Percentiles rank a stretch among this genome's conserved stretches.
These are phyloP conservation scores for Akanthomyces muscarius DNA, from an alignment of 2,329 filamentous ascomycete species.

Conservation along the genomic window DNA sequence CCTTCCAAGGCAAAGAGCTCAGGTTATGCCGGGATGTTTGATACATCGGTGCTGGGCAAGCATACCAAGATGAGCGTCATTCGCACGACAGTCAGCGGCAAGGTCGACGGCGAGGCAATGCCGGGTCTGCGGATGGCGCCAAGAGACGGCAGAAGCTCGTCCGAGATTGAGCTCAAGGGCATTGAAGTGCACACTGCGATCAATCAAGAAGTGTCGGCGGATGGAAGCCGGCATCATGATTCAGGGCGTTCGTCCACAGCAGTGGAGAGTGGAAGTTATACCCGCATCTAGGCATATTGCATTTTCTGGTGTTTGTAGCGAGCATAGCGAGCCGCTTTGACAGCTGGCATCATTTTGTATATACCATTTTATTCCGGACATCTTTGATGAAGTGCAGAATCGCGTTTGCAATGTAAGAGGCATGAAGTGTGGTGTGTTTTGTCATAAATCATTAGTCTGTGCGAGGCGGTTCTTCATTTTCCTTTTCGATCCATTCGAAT, in stretches of 20 bases:
- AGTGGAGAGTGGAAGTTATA: slow-evolving; percentile 11
- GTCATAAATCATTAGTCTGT: slow-evolving; percentile 24
- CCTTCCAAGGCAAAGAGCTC: not conserved
- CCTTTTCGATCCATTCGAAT: slow-evolving; percentile 40
- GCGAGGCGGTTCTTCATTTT: slow-evolving; percentile 29
- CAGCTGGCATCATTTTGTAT: slow-evolving; percentile 6
- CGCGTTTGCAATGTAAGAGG: not conserved
- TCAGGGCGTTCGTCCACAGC: not conserved
- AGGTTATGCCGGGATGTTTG: slow-evolving; percentile 14
- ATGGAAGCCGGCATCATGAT: not conserved
- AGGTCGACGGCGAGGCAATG: not conserved
- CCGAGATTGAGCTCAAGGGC: slow-evolving; percentile 20
- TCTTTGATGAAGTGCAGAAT: not conserved
- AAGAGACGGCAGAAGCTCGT: slow-evolving; percentile 16
- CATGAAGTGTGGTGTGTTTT: not conserved
- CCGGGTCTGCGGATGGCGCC: not conserved
- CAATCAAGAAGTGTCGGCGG: slow-evolving; percentile 18
- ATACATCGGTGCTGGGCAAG: slow-evolving; percentile 12
- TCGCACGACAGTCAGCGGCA: slow-evolving; percentile 14
- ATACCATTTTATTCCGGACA: not conserved
- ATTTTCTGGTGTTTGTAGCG: slow-evolving; percentile 14
- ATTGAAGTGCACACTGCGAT: slow-evolving; percentile 21
- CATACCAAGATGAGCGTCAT: slow-evolving; percentile 17
- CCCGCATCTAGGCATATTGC: slow-evolving; percentile 15
- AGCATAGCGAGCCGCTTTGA: slow-evolving; percentile 9